Conservation (phyloP, 192 early-diverging fungal species). For the Cladochytrium replicatum region DNA sequence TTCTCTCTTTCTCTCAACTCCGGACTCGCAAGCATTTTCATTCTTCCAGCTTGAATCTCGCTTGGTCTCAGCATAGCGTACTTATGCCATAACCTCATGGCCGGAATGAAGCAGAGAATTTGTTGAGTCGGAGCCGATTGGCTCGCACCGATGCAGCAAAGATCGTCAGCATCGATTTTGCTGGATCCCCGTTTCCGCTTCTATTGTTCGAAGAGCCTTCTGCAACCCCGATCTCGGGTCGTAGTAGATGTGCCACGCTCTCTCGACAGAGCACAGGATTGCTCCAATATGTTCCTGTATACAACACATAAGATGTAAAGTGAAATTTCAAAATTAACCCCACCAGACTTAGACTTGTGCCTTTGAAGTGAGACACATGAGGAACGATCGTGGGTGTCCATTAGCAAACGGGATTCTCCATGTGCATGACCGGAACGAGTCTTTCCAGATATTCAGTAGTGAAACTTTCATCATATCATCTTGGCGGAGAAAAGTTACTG, state of each 20-base stretch:
- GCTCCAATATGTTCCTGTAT: conserved; percentile 52
- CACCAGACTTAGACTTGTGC: conserved; percentile 64
- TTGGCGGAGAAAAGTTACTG: background rate
- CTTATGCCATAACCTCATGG: too few species aligned
- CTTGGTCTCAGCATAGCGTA: too few species aligned
- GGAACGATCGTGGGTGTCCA: conserved; percentile 46
- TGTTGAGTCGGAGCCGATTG: too few species aligned
- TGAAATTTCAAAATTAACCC: conserved; percentile 7
- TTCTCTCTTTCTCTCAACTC: too few species aligned
- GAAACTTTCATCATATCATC: conserved; percentile 1
- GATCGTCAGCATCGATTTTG: conserved; percentile 35
- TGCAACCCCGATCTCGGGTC: conserved; percentile 25
- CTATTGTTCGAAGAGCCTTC: too few species aligned
- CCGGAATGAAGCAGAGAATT: too few species aligned
- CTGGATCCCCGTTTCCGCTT: too few species aligned
- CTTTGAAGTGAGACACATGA: conserved; percentile 53
- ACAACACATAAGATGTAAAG: background rate
- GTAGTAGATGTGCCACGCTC: conserved; percentile 55
- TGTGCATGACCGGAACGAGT: conserved; percentile 52
- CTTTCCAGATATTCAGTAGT: conserved; percentile 19
- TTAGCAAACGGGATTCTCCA: conserved; percentile 51
- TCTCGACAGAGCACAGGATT: conserved; percentile 40
- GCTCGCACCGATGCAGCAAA: conserved; percentile 41
- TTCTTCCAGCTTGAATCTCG: too few species aligned
- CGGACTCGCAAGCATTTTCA: too few species aligned